Base-by-base conservation (phyloP, 2,329 filamentous ascomycete species). In the Aureobasidium mangrovei region DNA sequence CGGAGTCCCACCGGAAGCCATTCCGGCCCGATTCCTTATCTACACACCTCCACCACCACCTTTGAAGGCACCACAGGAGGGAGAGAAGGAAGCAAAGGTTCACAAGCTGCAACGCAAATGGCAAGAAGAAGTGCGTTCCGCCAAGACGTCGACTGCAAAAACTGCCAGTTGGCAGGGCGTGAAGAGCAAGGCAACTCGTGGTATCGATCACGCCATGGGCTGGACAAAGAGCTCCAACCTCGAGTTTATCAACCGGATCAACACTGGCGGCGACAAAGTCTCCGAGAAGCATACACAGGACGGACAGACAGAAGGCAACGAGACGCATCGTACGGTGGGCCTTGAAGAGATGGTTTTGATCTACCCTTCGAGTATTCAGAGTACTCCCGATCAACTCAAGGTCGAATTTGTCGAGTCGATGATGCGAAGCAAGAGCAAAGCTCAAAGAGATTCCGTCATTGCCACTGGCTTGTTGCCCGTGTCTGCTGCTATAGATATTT, bases 21-120 rank as follows among this genome's bases (percentile, higher is more conserved):
- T 74, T 5, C 72, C 72, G 0, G 58, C 64, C 4, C 68, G 71
- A 8, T 75, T 73, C 59, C 61, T 74, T 26, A 67, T 75, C 56
- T 75, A 74, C 60, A 74, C 72, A 0, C 72, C 72, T 3, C 71
- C 72, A 4, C 64, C 69, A 4, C 71, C 72, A 7, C 72, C 72
- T 7, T 61, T 74, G 1, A 61, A 62, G 9, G 69, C 67, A 51
- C 72, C 72, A 0, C 63, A 61, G 12, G 65, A 70, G 33, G 72
- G 71, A 40, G 67, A 70, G 42, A 74, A 73, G 55, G 72, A 74
- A 59, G 65, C 58, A 43, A 68, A 68, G 29, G 56, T 69, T 40
- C 72, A 73, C 60, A 73, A 73, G 57, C 63, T 72, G 24, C 70
- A 72, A 59, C 64, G 72, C 5, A 71, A 71, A 62, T 75, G 72